A percentile compares a stretch with the other conserved stretches of the same genome.
These are phyloP conservation scores for Quercus variabilis DNA, from an alignment of 306 rosid genomes.

Conservation along the genomic window DNA sequence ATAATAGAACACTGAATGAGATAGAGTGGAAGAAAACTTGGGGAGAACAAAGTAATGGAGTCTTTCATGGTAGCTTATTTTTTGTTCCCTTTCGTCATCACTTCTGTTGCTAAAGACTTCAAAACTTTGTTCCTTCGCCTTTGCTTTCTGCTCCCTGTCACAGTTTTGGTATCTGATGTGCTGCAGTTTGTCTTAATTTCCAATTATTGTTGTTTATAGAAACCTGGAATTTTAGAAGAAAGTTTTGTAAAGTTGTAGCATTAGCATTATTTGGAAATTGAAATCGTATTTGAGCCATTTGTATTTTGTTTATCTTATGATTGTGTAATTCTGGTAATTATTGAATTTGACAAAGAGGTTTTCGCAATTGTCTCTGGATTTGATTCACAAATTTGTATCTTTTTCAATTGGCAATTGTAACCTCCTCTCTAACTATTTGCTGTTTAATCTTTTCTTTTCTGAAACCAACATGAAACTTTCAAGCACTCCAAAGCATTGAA, in stretches of 20 bases:
- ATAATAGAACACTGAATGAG: constrained; percentile 31
- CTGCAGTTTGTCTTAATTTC: constrained; percentile 29
- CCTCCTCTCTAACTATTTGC: background rate
- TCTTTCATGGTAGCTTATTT: constrained; percentile 19
- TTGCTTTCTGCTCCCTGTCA: constrained; percentile 25
- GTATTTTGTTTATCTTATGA: background rate
- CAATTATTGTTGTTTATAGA: constrained; percentile 26
- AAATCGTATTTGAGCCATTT: background rate
- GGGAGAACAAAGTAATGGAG: constrained; percentile 18
- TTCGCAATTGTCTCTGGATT: background rate
- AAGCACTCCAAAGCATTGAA: background rate
- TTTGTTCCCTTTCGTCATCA: constrained; percentile 6
- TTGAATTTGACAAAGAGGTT: background rate
- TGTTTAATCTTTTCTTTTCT: background rate
- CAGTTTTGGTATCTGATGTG: constrained; percentile 48
- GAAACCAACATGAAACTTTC: background rate
- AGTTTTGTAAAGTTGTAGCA: constrained; percentile 30
- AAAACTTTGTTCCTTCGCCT: constrained; percentile 15
- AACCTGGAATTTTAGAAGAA: constrained; percentile 18
- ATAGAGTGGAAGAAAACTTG: constrained; percentile 18
- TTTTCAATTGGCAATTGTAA: background rate
- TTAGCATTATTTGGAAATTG: constrained; percentile 14
- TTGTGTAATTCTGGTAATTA: background rate
- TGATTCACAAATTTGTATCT: background rate
- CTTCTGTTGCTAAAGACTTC: constrained; percentile 26